A percentile compares a stretch with the other conserved stretches of the same genome.
These are phyloP conservation scores for Pleurotus pulmonarius DNA, from an alignment of 768 basidiomycete genomes.

Conservation along the genomic window DNA sequence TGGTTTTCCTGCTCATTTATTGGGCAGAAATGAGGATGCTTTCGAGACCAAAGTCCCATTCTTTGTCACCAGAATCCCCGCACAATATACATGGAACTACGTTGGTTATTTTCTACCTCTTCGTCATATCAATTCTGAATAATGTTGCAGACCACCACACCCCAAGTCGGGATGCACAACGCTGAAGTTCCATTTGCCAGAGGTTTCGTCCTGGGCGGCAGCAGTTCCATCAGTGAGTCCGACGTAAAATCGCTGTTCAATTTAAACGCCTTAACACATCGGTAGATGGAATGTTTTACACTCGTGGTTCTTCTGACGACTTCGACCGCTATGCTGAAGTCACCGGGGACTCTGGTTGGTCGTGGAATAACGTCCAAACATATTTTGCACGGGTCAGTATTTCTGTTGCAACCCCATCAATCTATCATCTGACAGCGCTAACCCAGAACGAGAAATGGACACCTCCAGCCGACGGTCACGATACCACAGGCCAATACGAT, in stretches of 20 bases:
- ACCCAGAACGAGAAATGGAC: constrained; percentile 22
- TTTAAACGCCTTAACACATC: neutral
- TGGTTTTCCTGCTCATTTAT: neutral
- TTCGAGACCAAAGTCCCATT: constrained; percentile 3
- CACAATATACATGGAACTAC: constrained; percentile 17
- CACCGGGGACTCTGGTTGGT: constrained; percentile 25
- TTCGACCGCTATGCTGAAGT: constrained; percentile 18
- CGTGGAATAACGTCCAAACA: constrained; percentile 20
- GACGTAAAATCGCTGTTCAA: neutral
- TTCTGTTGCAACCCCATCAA: neutral
- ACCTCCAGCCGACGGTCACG: constrained; percentile 22
- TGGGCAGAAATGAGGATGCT: neutral
- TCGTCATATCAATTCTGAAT: too few relatives aligned
- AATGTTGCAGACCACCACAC: constrained; percentile 13
- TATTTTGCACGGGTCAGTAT: constrained; percentile 20
- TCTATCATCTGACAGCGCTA: neutral
- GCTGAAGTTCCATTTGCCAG: constrained; percentile 12
- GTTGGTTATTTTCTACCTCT: too few relatives aligned
- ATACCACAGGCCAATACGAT: constrained; percentile 23
- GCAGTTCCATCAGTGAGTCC: constrained; percentile 20
- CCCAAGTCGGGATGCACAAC: constrained; percentile 14
- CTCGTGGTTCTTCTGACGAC: constrained; percentile 22
- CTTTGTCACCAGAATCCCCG: neutral
- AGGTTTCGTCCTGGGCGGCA: constrained; percentile 17
- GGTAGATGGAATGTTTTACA: constrained; percentile 22